Evolutionary conservation across 306 rosid species (phyloP), one percentile per base, ranked within the genome.

Genomic region (Quercus alba): DNA sequence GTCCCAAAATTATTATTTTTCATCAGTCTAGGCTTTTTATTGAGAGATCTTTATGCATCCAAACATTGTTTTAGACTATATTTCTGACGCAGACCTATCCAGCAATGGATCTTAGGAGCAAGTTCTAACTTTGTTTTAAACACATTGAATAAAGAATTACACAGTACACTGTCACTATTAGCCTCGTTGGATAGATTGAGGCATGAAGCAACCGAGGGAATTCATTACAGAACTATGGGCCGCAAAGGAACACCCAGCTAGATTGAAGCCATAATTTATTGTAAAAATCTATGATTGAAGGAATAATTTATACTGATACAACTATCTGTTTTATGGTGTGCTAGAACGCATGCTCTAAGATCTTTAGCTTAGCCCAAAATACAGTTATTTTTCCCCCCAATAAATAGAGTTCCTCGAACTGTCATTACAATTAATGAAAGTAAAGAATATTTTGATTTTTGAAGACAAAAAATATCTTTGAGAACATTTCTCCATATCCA

Each of bases 21-120:
- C 54, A 49, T 67, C 78, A 74, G 13, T 7, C 20, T 70, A 41
- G 67, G 26, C 66, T 38, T 70, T 70, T 75, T 33, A n/a, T 72
- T 44, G 73, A 75, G 56, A 20, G 23, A 44, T 58, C 72, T 70
- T 56, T 70, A 31, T 51, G 35, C 57, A 23, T 6, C 80, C 67
- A 46, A 38, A 38, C 71, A 70, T 76, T 38, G 76, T 15, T 68
- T 4, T 44, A 41, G 38, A 63, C 41, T 11, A 5, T 15, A 63
- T 5, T 63, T 28, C 44, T 63, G 8, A 15, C 11, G 44, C 41
- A 63, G 70, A 63, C 11, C 44, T 63, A 63, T 14, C 41, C 38
- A 63, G 70, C 8, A 28, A 15, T 56, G 9, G 38, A 63, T 18
- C 58, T 54, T 41, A 41, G 12, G 46, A 41, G 46, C 46, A 41